Base-by-base conservation (phyloP, 768 basidiomycete species). In the Sporobolomyces roseus region DNA sequence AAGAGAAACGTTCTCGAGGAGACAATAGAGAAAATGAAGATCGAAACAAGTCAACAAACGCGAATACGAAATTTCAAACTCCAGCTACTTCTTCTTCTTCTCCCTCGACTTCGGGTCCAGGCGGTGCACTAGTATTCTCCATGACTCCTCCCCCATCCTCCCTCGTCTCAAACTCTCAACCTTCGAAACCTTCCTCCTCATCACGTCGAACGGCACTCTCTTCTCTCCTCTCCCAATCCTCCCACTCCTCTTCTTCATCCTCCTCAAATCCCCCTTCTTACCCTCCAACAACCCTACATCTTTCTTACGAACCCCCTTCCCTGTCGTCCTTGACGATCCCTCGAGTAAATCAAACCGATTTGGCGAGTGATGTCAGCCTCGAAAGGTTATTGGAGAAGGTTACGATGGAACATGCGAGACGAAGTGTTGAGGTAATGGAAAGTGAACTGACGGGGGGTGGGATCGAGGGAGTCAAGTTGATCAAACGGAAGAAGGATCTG, bases 51-150 rank as follows among this genome's bases (percentile, higher is more conserved):
- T 17, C 10, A 56, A 13, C 54, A 36, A 56, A 19, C 38, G 4
- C 33, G 9, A 13, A 35, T 19, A 56, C 38, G 23, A 35, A 54
- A 35, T 16, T 10, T 35, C 32, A 54, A 23, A 23, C 33, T n/a
- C 27, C 35, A 13, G 21, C 50, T 3, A 0, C 61, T 1, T n/a
- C 62, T 2, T 3, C 61, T 17, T 14, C 29, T 74, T 78, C 33
- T 84, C 84, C 76, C 71, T 86, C 88, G 1, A 33, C 41, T 9
- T 41, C 17, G 10, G 9, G 10, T 5, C 48, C 62, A 3, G 67
- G 62, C 5, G 61, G 61, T 14, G 45, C 49, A 3, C 32, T 71
- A 45, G 32, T 66, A 51, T 63, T 65, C 45, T 71, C 38, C 38
- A 9, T 17, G 38, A 9, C 38, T 41, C 17, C 70, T 14, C 14